Conservation (phyloP, 169 alveolate genomes). For the Blepharisma undulans region DNA sequence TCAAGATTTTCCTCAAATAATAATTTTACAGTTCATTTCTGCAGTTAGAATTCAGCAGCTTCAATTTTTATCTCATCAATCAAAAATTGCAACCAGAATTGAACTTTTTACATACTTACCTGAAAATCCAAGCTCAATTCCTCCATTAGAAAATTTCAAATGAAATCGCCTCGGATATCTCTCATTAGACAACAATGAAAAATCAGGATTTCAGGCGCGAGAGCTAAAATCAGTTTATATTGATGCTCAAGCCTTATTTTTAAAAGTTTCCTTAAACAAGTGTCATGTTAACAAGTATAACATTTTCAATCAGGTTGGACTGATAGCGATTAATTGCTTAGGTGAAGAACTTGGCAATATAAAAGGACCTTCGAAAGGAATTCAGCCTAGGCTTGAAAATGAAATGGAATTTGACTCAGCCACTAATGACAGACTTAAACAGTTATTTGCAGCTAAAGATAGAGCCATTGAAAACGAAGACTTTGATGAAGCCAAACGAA, state of each 20-base stretch:
- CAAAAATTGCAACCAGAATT: constrained; percentile 85
- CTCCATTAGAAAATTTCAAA: constrained; percentile 52
- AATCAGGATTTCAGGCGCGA: constrained; percentile 89
- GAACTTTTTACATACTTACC: constrained; percentile 82
- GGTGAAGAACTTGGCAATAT: constrained; percentile 69
- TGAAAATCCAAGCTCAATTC: constrained; percentile 38
- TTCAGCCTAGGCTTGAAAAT: constrained; percentile 35
- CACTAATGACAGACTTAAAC: constrained; percentile 76
- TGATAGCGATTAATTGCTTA: constrained; percentile 70
- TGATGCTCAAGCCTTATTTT: constrained; percentile 75
- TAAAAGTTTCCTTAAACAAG: constrained; percentile 83
- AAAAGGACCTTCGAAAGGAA: constrained; percentile 33
- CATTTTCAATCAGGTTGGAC: constrained; percentile 82
- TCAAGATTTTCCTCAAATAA: constrained; percentile 87
- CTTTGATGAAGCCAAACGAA: constrained; percentile 86
- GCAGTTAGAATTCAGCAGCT: constrained; percentile 82
- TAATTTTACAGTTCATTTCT: constrained; percentile 77
- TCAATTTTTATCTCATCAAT: constrained; percentile 89
- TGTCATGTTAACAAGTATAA: constrained; percentile 88
- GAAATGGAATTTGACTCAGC: constrained; percentile 44
- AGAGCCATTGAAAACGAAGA: constrained; percentile 86
- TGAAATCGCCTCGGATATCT: constrained; percentile 91
- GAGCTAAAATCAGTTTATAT: constrained; percentile 91
- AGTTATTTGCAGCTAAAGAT: constrained; percentile 74
- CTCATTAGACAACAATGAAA: constrained; percentile 87